Evolutionary conservation across 2,329 filamentous ascomycete genomes (phyloP).

Genomic region (Fonsecaea nubica): DNA sequence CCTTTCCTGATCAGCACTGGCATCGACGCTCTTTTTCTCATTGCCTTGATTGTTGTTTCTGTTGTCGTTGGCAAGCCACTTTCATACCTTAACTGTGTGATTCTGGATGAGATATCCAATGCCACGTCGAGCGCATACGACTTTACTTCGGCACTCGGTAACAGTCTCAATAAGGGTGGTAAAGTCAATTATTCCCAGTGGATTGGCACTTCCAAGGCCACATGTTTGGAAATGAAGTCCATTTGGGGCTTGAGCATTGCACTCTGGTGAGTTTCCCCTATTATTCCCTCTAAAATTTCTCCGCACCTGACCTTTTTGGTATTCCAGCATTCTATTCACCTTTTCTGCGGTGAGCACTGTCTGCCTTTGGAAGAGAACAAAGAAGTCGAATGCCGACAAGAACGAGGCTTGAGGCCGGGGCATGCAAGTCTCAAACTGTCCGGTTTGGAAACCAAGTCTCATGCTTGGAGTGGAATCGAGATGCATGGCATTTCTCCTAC

Average conservation of each 20-base stretch:
- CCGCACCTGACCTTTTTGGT: background rate
- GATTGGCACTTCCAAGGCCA: constrained; percentile 66
- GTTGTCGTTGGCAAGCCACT: constrained; percentile 80
- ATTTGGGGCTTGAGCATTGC: constrained; percentile 86
- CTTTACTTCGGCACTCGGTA: constrained; percentile 60
- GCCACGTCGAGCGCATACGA: constrained; percentile 59
- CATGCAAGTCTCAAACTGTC: background rate
- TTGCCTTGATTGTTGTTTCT: constrained; percentile 78
- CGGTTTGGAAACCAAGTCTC: background rate
- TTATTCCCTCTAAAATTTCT: background rate
- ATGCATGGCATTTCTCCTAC: background rate
- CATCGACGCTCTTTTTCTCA: constrained; percentile 72
- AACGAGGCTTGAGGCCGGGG: constrained; percentile 52
- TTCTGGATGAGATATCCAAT: constrained; percentile 56
- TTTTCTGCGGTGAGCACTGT: constrained; percentile 65
- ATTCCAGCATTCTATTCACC: constrained; percentile 66
- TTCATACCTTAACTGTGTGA: constrained; percentile 75
- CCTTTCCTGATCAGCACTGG: constrained; percentile 72
- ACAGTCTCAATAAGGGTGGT: constrained; percentile 59
- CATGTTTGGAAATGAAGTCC: constrained; percentile 84
- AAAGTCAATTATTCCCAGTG: constrained; percentile 60
- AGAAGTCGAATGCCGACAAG: constrained; percentile 56
- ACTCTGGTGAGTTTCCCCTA: constrained; percentile 63
- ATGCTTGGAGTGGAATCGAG: background rate
- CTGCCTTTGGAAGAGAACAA: constrained; percentile 68